These are phyloP conservation scores for Pezicula radicicola DNA, from an alignment of 2,329 filamentous ascomycete species.

Conservation along the genomic window DNA sequence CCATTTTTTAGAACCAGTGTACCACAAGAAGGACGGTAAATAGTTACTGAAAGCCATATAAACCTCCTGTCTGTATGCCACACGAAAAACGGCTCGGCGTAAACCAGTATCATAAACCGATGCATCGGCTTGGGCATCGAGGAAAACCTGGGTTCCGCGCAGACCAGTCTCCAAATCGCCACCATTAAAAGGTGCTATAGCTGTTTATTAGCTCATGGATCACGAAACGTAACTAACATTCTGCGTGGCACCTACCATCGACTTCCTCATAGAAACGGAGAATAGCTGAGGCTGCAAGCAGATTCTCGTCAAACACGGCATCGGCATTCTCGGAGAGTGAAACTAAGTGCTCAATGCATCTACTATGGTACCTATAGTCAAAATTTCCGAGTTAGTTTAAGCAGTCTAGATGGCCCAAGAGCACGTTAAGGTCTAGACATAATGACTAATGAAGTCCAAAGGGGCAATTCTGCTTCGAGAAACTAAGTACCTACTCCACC, in stretches of 20 bases:
- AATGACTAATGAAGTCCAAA: no score
- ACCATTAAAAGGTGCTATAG: neutral
- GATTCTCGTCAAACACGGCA: constrained; percentile 32
- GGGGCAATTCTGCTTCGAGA: no score
- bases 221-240: neutral
- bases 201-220: neutral
- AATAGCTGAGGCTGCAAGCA: constrained; percentile 36
- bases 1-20: no score
- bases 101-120: constrained; percentile 29
- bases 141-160: constrained; percentile 4
- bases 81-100: constrained; percentile 40
- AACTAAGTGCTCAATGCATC: constrained; percentile 37
- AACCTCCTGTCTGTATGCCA: constrained; percentile 44
- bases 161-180: neutral
- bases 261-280: constrained; percentile 38
- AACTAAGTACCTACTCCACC: no score
- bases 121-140: constrained; percentile 16
- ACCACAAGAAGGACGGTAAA: neutral
- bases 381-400: constrained; percentile 18
- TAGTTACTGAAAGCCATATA: constrained; percentile 33
- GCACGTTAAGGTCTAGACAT: no score
- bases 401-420: no score
- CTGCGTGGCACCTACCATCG: constrained; percentile 21
- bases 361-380: constrained; percentile 34
- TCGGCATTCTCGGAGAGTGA: constrained; percentile 32